Conservation (phyloP, 306 rosid species). For the Cyamopsis tetragonoloba region DNA sequence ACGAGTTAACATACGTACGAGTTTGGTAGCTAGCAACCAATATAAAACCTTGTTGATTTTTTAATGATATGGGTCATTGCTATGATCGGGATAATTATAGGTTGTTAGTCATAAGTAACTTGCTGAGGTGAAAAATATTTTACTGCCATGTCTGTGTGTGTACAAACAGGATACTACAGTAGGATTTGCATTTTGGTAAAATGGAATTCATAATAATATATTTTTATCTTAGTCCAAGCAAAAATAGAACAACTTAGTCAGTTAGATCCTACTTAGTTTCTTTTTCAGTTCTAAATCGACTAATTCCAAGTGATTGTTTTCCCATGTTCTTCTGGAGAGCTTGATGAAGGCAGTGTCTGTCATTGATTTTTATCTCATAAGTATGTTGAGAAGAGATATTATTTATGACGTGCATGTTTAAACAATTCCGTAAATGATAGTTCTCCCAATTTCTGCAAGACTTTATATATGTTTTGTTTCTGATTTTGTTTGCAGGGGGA, state of each 20-base stretch:
- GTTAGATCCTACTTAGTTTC: neutral
- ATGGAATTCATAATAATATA: neutral
- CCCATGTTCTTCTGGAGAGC: neutral
- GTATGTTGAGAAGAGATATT: constrained; percentile 12
- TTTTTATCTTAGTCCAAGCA: neutral
- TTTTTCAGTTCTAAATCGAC: neutral
- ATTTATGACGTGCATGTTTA: neutral
- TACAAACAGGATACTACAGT: neutral
- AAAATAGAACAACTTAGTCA: neutral
- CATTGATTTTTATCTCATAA: constrained; percentile 6
- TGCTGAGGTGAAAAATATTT: neutral
- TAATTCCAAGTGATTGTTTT: neutral
- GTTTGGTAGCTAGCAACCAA: neutral
- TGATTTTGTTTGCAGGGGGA: constrained; percentile 51
- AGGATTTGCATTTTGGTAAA: neutral
- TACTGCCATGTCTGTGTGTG: too few relatives aligned
- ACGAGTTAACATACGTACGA: neutral
- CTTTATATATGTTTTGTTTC: neutral
- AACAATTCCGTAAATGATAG: neutral
- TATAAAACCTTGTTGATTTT: neutral
- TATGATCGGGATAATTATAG: neutral
- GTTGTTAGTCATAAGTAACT: neutral
- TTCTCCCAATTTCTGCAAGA: neutral
- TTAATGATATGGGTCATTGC: neutral
- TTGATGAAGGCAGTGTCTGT: neutral